Base-by-base conservation (phyloP, 768 basidiomycete genomes). In the Termitomyces sp. region DNA sequence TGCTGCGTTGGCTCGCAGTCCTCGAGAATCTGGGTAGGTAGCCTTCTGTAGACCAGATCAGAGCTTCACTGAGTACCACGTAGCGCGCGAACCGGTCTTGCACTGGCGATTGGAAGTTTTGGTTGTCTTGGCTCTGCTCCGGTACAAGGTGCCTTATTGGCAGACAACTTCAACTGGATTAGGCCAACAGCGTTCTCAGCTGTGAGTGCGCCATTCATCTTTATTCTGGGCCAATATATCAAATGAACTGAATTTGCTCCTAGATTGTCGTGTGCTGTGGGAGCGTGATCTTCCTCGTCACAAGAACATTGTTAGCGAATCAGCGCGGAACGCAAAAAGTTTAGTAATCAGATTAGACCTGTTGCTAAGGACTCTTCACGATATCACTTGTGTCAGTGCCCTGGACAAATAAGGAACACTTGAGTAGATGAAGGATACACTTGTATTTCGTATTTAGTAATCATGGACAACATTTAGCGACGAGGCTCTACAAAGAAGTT, bases 1-100 rank as follows among this genome's bases (percentile, higher is more conserved):
- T 1, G 67, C 70, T 8, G 68, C 72, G 0, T 66, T 75, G 1
- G 69, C 75, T 29, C 63, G 64, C 8, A 66, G 61, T 36, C 73
- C 72, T 8, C 59, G 61, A 26, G 75, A 77, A 63, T 65, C 72
- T 31, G 75, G 75, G 75, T 75, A 63, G 37, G 70, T 60, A n/a
- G 47, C 37, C 46, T 28, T 51, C 49, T 41, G 26, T 36, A 22
- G 5, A 29, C 33, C 13, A 41, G 20, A n/a, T 12, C 24, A 33
- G 3, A 33, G 1, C n/a, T n/a, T 26, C 22, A 28, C 47, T 60
- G 41, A 52, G 18, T 4, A n/a, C 18, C 28, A 33, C 39, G 8
- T 54, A 76, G 76, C 26, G 73, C 71, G 34, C 72, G 75, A 12
- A 66, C 72, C 6, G 75, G 76, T 33, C 62, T 77, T 8, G 68